Evolutionary conservation across 139 green algal genomes (phyloP), one percentile per base, ranked within the genome.

Genomic region (Eudorina sp.): DNA sequence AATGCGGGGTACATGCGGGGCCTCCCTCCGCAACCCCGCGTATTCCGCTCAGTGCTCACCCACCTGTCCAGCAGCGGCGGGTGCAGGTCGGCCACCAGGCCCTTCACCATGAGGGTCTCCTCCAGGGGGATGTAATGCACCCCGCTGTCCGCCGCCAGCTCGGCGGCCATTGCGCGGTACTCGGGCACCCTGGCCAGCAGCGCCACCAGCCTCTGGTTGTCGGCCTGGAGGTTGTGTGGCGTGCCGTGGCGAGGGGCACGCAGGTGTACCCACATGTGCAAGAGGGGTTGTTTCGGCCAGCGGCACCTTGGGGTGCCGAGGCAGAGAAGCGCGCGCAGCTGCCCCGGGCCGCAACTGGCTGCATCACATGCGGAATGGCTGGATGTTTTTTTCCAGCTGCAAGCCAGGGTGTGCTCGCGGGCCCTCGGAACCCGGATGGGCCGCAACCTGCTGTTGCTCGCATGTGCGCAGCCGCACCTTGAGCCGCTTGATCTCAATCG

Each of bases 161-260:
- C 83, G 1, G 51, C 83, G 4, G 83, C 83, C 68, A 88, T 45
- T 18, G 51, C 48, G 5, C 69, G 68, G 64, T 88, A 88, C 68
- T 88, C 83, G 68, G 83, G 83, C 48, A 88, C 83, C 34, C 2
- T 25, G 13, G 68, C 68, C 83, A 88, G 83, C 68, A 88, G 83
- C 66, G 83, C 83, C 25, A 88, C 83, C 83, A 88, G 83, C 7
- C 83, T 68, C 48, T 41, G 83, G 83, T 88, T 88, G 51, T 88
- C 83, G 51, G 83, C 69, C 83, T 88, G 83, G 34, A 55, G 70
- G 68, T n/a, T n/a, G n/a, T n/a, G n/a, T n/a, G n/a, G n/a, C n/a
- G n/a, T n/a, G n/a, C n/a, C n/a, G 70, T 18, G 70, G 70, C 70
- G 21, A 2, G 21, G 68, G 8, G 21, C 9, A 68, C 14, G 58